Evolutionary conservation across 2,329 filamentous ascomycete species (phyloP).

Genomic region (Fusarium austroafricanum): DNA sequence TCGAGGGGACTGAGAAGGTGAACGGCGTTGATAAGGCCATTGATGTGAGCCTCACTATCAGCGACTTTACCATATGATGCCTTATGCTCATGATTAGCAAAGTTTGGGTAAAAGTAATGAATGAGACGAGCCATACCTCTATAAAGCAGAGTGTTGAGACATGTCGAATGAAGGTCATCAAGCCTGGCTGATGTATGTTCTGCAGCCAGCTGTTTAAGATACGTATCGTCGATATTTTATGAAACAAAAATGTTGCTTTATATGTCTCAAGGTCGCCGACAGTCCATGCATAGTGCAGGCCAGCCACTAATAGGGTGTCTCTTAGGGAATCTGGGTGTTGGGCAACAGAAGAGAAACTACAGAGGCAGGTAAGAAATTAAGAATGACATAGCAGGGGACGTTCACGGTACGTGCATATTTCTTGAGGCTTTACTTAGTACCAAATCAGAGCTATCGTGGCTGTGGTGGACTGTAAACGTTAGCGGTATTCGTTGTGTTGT

Average conservation of each 20-base stretch:
- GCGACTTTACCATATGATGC: conserved; percentile 33
- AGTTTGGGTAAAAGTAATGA: rapidly evolving
- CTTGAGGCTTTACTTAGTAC: conserved; percentile 10
- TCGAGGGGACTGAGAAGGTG: conserved; percentile 30
- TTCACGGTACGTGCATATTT: conserved; percentile 4
- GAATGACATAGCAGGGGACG: rapidly evolving
- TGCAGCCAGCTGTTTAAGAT: conserved; percentile 37
- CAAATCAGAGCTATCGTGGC: conserved; percentile 9
- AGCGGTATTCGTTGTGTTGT: background rate
- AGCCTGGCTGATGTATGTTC: background rate
- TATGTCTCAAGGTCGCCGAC: conserved; percentile 31
- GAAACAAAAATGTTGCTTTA: conserved; percentile 37
- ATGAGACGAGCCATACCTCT: conserved; percentile 10
- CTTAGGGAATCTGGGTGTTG: conserved; percentile 38
- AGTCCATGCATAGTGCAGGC: conserved; percentile 42
- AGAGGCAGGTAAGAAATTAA: rapidly evolving
- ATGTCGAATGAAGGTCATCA: conserved; percentile 38
- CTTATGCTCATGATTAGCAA: background rate
- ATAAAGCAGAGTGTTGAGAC: conserved; percentile 36
- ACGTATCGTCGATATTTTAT: conserved; percentile 35
- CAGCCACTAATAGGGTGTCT: conserved; percentile 36
- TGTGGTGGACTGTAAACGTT: conserved; percentile 26
- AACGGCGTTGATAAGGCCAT: conserved; percentile 31
- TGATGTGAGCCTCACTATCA: conserved; percentile 37
- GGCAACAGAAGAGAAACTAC: conserved; percentile 25